Base-by-base conservation (phyloP, 2,329 filamentous ascomycete species). In the Acarospora socialis region DNA sequence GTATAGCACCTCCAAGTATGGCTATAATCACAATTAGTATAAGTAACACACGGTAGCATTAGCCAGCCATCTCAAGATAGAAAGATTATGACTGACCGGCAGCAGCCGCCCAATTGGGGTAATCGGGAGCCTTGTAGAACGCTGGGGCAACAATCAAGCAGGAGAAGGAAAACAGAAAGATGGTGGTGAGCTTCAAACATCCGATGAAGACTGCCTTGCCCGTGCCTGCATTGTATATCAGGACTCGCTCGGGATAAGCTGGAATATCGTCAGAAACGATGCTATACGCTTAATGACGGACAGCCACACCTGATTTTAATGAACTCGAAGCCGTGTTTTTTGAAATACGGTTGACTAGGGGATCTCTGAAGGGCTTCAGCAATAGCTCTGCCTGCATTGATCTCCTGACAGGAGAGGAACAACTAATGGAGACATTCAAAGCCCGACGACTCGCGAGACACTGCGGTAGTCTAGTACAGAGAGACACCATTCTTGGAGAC, bases 181-280 rank as follows among this genome's bases (percentile, higher is more conserved):
- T 64, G 3, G 77, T 76, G 1, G 73, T 73, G 34, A 87, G 57
- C 46, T 83, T 82, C 39, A 81, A 53, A 47, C 73, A 69, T 29
- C 77, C 79, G 27, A 87, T 56, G 42, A 79, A 76, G 5, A 73
- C 70, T 18, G 70, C 77, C 36, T 70, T 66, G 6, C 66, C 65
- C 1, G 71, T 77, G 32, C 81, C 80, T 32, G 74, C 74, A 55
- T 84, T 78, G 53, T 81, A 92, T 39, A 92, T 68, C 43, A 83
- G 65, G 17, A 86, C 49, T 9, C 59, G 60, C 40, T 71, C 64
- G 0, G 73, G 70, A 36, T 67, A 66, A 20, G 54, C 65, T 70
- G 19, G 16, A 13, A 10, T 10, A 8, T 25, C 12, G 8, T 25
- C 12, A 25, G 23, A n/a, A n/a, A 15, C 23, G 12, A 6, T 10